Evolutionary conservation across 352 stramenopile genomes (phyloP), one percentile per base, ranked within the genome.

Genomic region (Globisporangium cystogenes): DNA sequence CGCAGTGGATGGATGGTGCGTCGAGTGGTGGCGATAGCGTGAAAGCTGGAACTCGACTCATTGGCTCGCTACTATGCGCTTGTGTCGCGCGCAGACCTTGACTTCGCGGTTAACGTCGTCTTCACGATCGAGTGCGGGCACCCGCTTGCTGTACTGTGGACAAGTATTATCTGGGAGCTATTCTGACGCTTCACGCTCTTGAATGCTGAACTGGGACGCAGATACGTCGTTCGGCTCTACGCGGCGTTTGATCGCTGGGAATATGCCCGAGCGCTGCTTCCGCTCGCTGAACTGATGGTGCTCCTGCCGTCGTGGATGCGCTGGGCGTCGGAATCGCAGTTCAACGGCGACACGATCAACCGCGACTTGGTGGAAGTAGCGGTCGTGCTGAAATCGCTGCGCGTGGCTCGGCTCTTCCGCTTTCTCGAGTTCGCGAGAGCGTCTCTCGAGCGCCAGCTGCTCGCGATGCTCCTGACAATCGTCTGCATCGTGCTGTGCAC

Each of bases 341-440:
- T 26, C 24, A 16, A 56, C 21, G 65, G 66, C 23, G 65, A 64
- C 35, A 44, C 44, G 1, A 21, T 48, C 15, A 41, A 27, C 7
- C 15, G 60, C 4, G 43, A 55, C 15, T 31, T 48, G 21, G 58
- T 61, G 1, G 51, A 71, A 23, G 40, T 56, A 0, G 67, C 72
- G n/a, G 51, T 67, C 33, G 67, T 84, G 14, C 51, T 92, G 23
- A 70, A 75, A 7, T 70, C 82, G 12, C 47, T 90, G 24, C 77
- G 82, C 0, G 85, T 92, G 41, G 53, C 89, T 26, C 82, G 82
- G 1, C 70, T 83, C 7, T 90, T 86, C 37, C 82, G 82, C 8
- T 70, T 92, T 21, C 64, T 92, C 5, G 68, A 87, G 23, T 92
- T 90, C 46, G 83, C 82, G 10, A 76, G 63, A 14, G 90, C 82